Conservation (phyloP, 164 flowering plant species). For the Nymphaea colorata region DNA sequence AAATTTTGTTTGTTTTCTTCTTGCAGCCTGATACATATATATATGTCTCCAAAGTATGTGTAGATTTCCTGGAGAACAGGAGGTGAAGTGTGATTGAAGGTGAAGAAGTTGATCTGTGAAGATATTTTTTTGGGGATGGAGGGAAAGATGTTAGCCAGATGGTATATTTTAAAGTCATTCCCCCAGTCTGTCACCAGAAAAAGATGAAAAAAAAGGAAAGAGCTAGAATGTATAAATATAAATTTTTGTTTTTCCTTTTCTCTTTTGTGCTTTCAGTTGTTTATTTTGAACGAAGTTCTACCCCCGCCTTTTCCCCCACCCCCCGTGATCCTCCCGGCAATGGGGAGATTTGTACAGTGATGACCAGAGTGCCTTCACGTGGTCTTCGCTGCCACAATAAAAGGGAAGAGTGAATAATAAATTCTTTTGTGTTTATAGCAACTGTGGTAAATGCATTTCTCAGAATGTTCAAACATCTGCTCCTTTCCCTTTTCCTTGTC, state of each 20-base stretch:
- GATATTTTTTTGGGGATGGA: too few species aligned
- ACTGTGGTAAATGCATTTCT: neutral
- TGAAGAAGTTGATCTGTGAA: too few species aligned
- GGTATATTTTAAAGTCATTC: neutral
- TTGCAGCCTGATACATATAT: too few species aligned
- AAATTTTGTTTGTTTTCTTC: too few species aligned
- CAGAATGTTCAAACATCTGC: neutral
- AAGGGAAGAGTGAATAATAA: neutral
- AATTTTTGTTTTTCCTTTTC: neutral
- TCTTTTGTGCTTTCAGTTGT: too few species aligned
- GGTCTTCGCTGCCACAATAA: neutral
- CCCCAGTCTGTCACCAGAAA: neutral
- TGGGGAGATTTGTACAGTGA: neutral
- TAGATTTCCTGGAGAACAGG: too few species aligned
- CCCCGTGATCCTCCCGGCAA: neutral
- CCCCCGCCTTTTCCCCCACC: neutral
- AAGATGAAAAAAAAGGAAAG: neutral
- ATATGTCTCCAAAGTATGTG: too few species aligned
- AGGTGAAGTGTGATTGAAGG: too few species aligned
- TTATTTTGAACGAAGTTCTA: neutral
- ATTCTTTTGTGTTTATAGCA: conserved; percentile 8
- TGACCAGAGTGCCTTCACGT: neutral
- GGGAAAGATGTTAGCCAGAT: too few species aligned
- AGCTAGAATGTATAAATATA: neutral
- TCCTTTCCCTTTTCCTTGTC: neutral